Conservation (phyloP, 139 green algal species). For the Trebouxia sp. region DNA sequence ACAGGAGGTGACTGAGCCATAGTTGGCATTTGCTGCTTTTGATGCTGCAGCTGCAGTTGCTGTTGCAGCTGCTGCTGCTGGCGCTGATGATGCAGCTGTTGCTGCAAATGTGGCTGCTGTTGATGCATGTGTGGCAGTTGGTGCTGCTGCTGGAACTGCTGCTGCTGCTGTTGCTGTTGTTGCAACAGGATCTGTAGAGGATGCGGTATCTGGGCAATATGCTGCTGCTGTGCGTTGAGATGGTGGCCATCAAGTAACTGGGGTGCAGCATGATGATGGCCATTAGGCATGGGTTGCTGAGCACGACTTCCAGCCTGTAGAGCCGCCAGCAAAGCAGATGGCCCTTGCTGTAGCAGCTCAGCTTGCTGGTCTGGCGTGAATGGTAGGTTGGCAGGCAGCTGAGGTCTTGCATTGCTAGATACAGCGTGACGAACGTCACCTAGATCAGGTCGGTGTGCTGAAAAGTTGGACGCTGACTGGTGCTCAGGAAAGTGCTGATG, state of each 20-base stretch:
- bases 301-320: not conserved
- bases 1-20: not conserved
- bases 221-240: slow-evolving; percentile 21
- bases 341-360: not conserved
- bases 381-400: not conserved
- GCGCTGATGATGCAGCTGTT: slow-evolving; percentile 15
- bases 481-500: not conserved
- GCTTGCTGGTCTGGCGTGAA: not conserved
- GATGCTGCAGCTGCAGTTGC: slow-evolving; percentile 20
- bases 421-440: not conserved
- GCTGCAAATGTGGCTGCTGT: slow-evolving; percentile 34
- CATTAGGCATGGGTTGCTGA: not conserved
- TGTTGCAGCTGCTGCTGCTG: slow-evolving; percentile 14
- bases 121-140: too few species aligned
- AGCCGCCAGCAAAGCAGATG: slow-evolving; percentile 4
- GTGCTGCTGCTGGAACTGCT: slow-evolving; percentile 20
- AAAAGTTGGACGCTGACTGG: not conserved
- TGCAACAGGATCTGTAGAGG: slow-evolving; percentile 31
- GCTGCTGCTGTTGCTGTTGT: slow-evolving; percentile 35
- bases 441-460: not conserved
- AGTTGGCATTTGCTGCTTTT: not conserved
- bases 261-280: not conserved
- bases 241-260: too few species aligned
- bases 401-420: not conserved
- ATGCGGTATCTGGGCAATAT: slow-evolving; percentile 30